Evolutionary conservation across 2,329 filamentous ascomycete species (phyloP).

Genomic region (Fusarium hostae): DNA sequence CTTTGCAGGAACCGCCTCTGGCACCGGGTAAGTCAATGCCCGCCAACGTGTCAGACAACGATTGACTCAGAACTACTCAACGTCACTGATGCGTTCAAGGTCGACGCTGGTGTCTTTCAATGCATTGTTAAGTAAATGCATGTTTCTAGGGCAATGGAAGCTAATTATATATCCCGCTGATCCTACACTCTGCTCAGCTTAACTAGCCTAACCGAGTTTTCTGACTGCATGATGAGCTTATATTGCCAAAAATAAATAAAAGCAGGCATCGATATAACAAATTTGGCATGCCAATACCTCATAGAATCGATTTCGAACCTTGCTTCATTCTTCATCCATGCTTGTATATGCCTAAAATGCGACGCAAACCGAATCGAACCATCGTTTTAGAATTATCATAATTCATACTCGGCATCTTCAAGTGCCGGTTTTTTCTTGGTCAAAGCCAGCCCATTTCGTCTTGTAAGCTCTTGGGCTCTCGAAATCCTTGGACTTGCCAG

Average conservation of each 20-base stretch:
- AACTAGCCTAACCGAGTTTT: background rate
- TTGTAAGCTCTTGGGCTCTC: conserved; percentile 94
- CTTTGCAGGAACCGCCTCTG: conserved; percentile 12
- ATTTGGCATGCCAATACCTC: background rate
- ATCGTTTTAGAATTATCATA: conserved; percentile 2
- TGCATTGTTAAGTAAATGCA: background rate
- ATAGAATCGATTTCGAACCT: background rate
- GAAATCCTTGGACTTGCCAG: conserved; percentile 67
- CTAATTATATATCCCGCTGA: background rate
- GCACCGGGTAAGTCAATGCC: conserved; percentile 13
- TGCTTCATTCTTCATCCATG: conserved; percentile 4
- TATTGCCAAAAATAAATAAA: conserved; percentile 12
- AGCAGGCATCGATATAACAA: background rate
- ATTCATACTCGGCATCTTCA: conserved; percentile 22
- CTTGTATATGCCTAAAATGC: conserved; percentile 12
- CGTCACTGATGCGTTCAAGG: background rate
- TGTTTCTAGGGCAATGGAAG: background rate
- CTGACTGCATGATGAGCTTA: background rate
- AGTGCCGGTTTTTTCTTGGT: conserved; percentile 34
- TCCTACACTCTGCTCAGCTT: background rate
- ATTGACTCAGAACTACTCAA: conserved; percentile 19
- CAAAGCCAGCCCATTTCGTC: conserved; percentile 53
- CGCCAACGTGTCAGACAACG: conserved; percentile 26
- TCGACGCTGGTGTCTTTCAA: conserved; percentile 7
- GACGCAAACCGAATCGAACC: conserved; percentile 1